Conservation (phyloP, 495 filamentous ascomycete genomes). For the Penicillium ochrochloron region DNA sequence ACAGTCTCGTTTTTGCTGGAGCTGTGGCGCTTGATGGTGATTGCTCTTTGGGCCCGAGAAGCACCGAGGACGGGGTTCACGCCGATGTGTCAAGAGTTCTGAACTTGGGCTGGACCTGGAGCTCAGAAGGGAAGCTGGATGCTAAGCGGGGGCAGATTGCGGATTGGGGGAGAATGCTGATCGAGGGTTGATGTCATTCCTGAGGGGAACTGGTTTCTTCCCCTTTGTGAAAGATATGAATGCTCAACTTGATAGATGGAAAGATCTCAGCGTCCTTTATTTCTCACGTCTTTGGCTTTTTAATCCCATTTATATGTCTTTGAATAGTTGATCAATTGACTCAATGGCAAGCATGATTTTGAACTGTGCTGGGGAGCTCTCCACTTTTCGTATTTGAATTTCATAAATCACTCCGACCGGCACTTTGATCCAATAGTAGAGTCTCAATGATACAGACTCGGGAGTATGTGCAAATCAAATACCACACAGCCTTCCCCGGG, state of each 20-base stretch:
- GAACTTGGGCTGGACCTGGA: conserved; percentile 14
- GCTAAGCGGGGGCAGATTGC: conserved; percentile 21
- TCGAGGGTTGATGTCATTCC: conserved; percentile 32
- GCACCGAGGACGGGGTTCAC: conserved; percentile 32
- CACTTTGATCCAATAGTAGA: not conserved
- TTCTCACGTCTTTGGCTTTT: not conserved
- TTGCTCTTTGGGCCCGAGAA: conserved; percentile 36
- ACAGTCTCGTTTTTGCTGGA: not conserved
- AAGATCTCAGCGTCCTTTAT: not conserved
- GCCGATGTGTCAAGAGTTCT: conserved; percentile 18
- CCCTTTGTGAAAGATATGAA: no score
- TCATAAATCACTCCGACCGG: conserved; percentile 15
- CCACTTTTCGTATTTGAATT: conserved; percentile 9
- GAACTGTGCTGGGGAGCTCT: not conserved
- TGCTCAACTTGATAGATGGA: not conserved
- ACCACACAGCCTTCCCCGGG: rapidly evolving
- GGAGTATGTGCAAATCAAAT: conserved; percentile 10
- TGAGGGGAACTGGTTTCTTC: conserved; percentile 7
- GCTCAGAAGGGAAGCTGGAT: conserved; percentile 37
- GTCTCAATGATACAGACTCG: not conserved
- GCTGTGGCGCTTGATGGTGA: conserved; percentile 26
- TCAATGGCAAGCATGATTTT: not conserved
- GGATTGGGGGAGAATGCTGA: not conserved
- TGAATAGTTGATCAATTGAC: not conserved
- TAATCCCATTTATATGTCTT: not conserved